phyloP scores from a whole-genome alignment of 75 land plant species.

The Gnetum montanum region DNA sequence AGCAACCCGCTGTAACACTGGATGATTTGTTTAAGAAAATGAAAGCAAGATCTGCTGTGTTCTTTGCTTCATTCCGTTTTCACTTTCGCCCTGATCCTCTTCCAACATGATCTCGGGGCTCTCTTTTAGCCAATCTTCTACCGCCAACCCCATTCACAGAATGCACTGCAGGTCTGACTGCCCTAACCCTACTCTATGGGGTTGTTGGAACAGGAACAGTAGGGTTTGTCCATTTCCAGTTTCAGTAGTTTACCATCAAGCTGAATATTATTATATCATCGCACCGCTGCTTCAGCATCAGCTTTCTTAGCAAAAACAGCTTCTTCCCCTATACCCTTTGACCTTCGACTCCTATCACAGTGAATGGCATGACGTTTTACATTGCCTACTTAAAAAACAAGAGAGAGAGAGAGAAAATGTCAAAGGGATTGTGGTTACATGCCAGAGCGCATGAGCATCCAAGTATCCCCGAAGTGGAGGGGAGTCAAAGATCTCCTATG shows the following conservation, averaged over 20 bases:
- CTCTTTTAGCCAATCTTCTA: slow-evolving; percentile 7
- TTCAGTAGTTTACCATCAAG: slow-evolving; percentile 94
- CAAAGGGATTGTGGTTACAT: no score
- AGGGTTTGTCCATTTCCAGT: slow-evolving; percentile 69
- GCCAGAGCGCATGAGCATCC: no score
- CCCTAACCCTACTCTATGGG: slow-evolving; percentile 12
- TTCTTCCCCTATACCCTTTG: slow-evolving; percentile 95
- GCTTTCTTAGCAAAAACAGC: slow-evolving; percentile 52
- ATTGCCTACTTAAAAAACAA: slow-evolving; percentile 91
- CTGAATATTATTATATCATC: slow-evolving; percentile 78
- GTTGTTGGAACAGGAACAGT: slow-evolving; percentile 19
- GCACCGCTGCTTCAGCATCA: slow-evolving; percentile 71
- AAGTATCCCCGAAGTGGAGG: no score
- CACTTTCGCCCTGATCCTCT: slow-evolving; percentile 34
- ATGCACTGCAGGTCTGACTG: slow-evolving; percentile 7
- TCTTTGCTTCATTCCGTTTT: slow-evolving; percentile 28
- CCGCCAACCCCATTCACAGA: no score
- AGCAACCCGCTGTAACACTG: slow-evolving; percentile 61
- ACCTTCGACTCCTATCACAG: slow-evolving; percentile 86
- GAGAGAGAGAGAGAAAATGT: no score
- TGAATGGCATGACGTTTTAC: slow-evolving; percentile 66
- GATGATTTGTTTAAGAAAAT: slow-evolving; percentile 93
- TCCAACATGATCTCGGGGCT: slow-evolving; percentile 32
- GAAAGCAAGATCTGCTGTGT: slow-evolving; percentile 63
- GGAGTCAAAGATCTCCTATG: no score